A percentile compares a stretch with the other conserved stretches of the same genome.
These are phyloP conservation scores for Mimosa bimucronata DNA, from an alignment of 306 rosid genomes.

Conservation along the genomic window DNA sequence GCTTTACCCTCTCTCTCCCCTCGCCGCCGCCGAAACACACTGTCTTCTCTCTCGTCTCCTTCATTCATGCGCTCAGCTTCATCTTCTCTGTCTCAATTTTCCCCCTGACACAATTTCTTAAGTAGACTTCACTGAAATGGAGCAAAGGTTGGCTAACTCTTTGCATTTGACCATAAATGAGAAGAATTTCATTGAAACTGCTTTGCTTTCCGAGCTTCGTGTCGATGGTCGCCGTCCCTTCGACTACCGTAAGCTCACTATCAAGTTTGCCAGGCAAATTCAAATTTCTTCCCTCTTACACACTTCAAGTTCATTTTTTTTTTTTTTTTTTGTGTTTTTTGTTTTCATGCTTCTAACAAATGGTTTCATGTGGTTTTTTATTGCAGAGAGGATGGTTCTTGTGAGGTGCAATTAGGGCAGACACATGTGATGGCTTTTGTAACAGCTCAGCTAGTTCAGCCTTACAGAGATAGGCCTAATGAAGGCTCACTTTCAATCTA, in stretches of 20 bases:
- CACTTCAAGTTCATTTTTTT: neutral
- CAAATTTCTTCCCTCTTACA: neutral
- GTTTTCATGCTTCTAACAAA: neutral
- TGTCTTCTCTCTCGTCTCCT: too few species aligned
- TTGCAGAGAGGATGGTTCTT: constrained; percentile 63
- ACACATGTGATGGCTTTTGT: constrained; percentile 80
- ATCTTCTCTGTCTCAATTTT: neutral
- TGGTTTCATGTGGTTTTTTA: neutral
- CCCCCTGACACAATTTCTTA: neutral
- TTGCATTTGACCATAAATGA: constrained; percentile 67
- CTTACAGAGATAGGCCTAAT: constrained; percentile 85
- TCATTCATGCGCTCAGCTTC: neutral
- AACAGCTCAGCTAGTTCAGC: constrained; percentile 69
- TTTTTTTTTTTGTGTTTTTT: neutral
- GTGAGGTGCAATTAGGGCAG: constrained; percentile 79
- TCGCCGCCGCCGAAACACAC: too few species aligned
- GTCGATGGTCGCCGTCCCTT: constrained; percentile 88
- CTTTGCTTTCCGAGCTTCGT: constrained; percentile 66
- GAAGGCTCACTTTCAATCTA: constrained; percentile 86
- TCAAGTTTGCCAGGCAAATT: constrained; percentile 69
- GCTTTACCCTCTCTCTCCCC: too few species aligned
- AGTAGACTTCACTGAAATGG: constrained; percentile 44
- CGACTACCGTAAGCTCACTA: constrained; percentile 68
- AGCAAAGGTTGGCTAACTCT: constrained; percentile 68
- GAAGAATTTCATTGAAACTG: constrained; percentile 65